Evolutionary conservation across 2,329 filamentous ascomycete genomes (phyloP).

Genomic region (Neopestalotiopsis sp.): DNA sequence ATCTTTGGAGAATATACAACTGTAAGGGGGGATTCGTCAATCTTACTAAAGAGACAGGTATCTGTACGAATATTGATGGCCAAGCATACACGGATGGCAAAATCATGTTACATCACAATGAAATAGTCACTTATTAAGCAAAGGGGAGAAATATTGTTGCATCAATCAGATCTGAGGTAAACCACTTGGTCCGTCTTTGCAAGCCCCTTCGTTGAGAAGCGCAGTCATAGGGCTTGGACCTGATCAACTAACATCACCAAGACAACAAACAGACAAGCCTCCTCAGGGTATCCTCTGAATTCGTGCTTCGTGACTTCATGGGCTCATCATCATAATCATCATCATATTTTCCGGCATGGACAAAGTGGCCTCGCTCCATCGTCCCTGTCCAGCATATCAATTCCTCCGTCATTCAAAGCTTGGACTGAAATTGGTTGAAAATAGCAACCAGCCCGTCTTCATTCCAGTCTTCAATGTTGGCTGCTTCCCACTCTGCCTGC

Average conservation of each 20-base stretch:
- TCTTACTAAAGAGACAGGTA: accelerated
- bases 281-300: background rate
- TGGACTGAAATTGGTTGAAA: constrained; percentile 2
- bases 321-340: background rate
- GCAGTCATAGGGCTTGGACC: no score
- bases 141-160: no score
- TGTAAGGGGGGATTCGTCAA: no score
- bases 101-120: no score
- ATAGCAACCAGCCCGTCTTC: constrained; percentile 7
- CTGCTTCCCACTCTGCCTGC: constrained; percentile 35
- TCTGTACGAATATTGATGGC: no score
- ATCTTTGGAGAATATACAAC: no score
- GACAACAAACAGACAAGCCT: background rate
- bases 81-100: no score
- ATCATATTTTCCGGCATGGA: background rate
- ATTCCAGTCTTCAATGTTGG: constrained; percentile 16
- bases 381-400: background rate
- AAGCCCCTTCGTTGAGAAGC: no score
- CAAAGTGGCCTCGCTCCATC: background rate
- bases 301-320: background rate
- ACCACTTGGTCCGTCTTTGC: no score
- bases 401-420: background rate
- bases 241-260: background rate
- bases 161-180: no score
- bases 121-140: no score